Percentiles rank a stretch among this genome's conserved stretches.
These are phyloP conservation scores for Leccinum ochraceum DNA, from an alignment of 768 basidiomycete species.

Conservation along the genomic window DNA sequence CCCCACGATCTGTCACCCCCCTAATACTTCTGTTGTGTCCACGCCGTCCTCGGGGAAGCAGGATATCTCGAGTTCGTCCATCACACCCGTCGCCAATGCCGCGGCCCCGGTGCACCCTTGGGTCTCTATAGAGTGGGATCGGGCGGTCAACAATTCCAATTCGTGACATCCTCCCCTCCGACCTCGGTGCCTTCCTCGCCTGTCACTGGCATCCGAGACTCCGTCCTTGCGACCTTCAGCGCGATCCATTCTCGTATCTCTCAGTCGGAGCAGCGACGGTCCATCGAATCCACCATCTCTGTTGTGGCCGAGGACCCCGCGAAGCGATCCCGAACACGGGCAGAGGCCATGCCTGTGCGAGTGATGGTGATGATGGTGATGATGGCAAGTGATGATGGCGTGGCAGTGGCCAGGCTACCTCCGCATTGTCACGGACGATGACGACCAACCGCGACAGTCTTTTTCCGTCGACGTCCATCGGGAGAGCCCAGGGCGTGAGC, in stretches of 20 bases:
- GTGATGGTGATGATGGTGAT: background rate
- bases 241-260: constrained; percentile 50
- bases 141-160: constrained; percentile 60
- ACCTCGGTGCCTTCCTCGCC: constrained; percentile 33
- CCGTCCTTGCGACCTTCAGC: constrained; percentile 45
- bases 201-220: constrained; percentile 51
- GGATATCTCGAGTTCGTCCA: constrained; percentile 30
- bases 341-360: constrained; percentile 4
- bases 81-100: constrained; percentile 37
- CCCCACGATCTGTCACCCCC: constrained; percentile 36
- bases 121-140: constrained; percentile 60
- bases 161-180: constrained; percentile 51
- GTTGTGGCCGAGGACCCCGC: constrained; percentile 47
- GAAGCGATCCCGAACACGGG: constrained; percentile 50
- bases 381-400: background rate
- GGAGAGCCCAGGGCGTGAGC: constrained; percentile 46
- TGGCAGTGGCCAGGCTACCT: background rate
- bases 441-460: constrained; percentile 34
- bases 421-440: constrained; percentile 29
- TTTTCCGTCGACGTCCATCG: constrained; percentile 59
- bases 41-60: constrained; percentile 27
- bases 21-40: constrained; percentile 31
- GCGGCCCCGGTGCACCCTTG: constrained; percentile 35
- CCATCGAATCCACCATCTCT: constrained; percentile 72
- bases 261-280: constrained; percentile 62